These are phyloP conservation scores for Echinochloa phyllopogon DNA, from an alignment of 176 grass and related monocot genomes.

Conservation along the genomic window DNA sequence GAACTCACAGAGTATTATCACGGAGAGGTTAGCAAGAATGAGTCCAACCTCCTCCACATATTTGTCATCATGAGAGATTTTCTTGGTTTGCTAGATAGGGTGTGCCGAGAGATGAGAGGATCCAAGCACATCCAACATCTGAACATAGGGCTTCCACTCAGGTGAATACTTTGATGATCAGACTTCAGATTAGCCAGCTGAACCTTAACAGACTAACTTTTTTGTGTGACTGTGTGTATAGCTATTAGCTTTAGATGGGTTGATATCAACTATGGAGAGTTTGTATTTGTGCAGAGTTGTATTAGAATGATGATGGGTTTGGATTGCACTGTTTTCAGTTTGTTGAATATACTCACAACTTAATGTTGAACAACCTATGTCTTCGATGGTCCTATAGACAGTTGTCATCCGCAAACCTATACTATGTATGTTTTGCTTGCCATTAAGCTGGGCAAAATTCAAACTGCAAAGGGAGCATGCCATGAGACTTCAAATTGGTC, in stretches of 20 bases:
- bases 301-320: conserved; percentile 8
- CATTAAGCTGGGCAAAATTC: not conserved
- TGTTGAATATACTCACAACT: conserved; percentile 19
- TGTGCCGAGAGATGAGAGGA: conserved; percentile 62
- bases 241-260: conserved; percentile 16
- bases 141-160: conserved; percentile 44
- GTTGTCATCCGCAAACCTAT: not conserved
- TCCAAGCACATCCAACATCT: conserved; percentile 48
- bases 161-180: conserved; percentile 39
- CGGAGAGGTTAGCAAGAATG: conserved; percentile 79
- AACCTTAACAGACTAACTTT: conserved; percentile 30
- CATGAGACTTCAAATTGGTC: not conserved
- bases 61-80: conserved; percentile 90
- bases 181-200: conserved; percentile 26
- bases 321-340: conserved; percentile 13
- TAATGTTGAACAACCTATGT: conserved; percentile 7
- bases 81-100: conserved; percentile 72
- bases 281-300: conserved; percentile 12
- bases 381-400: conserved; percentile 9
- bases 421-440: not conserved
- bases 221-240: conserved; percentile 21
- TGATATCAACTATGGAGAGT: not conserved
- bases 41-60: conserved; percentile 72
- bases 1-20: conserved; percentile 88
- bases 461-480: conserved; percentile 25